Base-by-base conservation (phyloP, 1,284 basidiomycete species). In the Quambalaria eucalypti region DNA sequence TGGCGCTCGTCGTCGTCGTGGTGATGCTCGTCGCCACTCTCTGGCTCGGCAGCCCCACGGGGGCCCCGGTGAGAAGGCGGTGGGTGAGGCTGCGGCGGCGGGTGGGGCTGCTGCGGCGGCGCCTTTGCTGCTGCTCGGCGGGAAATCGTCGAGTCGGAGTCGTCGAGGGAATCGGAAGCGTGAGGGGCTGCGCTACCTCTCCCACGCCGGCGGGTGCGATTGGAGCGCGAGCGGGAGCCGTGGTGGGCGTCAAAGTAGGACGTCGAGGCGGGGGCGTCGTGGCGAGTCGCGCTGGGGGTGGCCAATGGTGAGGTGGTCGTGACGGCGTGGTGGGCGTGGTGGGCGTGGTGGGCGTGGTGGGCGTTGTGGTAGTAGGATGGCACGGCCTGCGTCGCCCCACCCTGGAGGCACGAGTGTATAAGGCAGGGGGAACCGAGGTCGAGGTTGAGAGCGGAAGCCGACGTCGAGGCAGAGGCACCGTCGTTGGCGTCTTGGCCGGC, bases 1-100 rank as follows among this genome's bases (percentile, higher is more conserved):
- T n/a, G 33, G 23, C 39, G 25, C n/a, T 40, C 26, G n/a, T 47
- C 23, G 19, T 52, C 26, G 33, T 25, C 38, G 39, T 39, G 21
- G 23, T 51, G 48, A 16, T 51, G 28, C 26, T 51, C 55, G n/a
- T 51, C 29, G 12, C 36, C 54, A 29, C 42, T 48, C 8, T 53
- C 56, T 40, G 51, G 48, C 36, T 56, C 56, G 3, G 52, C 56
- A 16, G 56, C 56, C 6, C 56, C 56, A 21, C 46, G 52, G 7
- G 48, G 33, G 21, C 56, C 56, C 21, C 56, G 47, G 38, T 54
- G 51, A 46, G 42, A 46, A 21, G 42, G 42, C 16, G 42, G 36
- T 3, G 36, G 36, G 4, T 14, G 36, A 39, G 36, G 36, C n/a
- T n/a, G n/a, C n/a, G n/a, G n/a, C n/a, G n/a, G n/a, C n/a, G n/a